Evolutionary conservation across 495 filamentous ascomycete species (phyloP).

Genomic region (Daldinia bambusicola): DNA sequence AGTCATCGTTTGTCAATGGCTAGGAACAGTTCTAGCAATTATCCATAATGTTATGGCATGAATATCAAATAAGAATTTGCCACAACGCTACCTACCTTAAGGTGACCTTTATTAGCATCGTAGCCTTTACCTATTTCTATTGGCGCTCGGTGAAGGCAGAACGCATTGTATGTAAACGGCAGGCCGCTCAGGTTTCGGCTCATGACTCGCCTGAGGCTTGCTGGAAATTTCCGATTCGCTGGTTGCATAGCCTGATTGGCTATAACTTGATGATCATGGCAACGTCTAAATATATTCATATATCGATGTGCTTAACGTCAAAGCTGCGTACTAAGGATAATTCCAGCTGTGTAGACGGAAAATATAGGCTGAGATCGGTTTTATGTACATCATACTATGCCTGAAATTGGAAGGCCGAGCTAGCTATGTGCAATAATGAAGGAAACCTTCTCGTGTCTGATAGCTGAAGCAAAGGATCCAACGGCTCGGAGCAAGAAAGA

Average conservation of each 20-base stretch:
- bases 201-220: slow-evolving; percentile 30
- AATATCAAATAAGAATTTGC: slow-evolving; percentile 1
- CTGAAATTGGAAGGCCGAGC: slow-evolving; percentile 2
- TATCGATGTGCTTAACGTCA: neutral
- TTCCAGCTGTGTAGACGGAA: slow-evolving; percentile 11
- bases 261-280: slow-evolving; percentile 14
- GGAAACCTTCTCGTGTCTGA: neutral
- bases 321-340: slow-evolving; percentile 23
- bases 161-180: neutral
- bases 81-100: neutral
- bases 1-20: slow-evolving; percentile 32
- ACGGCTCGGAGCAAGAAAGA: neutral
- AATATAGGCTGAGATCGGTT: slow-evolving; percentile 36
- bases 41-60: neutral
- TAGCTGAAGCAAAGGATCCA: neutral
- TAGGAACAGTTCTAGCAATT: slow-evolving; percentile 13
- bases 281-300: slow-evolving; percentile 14
- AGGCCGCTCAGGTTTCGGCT: slow-evolving; percentile 17
- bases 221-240: slow-evolving; percentile 23
- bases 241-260: slow-evolving; percentile 33
- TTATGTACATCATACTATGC: slow-evolving; percentile 12
- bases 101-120: slow-evolving; percentile 1
- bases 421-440: neutral
- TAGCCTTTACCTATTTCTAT: slow-evolving; percentile 13
- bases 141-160: slow-evolving; percentile 27